Base-by-base conservation (phyloP, 257 asterid species). In the Rhazya stricta region DNA sequence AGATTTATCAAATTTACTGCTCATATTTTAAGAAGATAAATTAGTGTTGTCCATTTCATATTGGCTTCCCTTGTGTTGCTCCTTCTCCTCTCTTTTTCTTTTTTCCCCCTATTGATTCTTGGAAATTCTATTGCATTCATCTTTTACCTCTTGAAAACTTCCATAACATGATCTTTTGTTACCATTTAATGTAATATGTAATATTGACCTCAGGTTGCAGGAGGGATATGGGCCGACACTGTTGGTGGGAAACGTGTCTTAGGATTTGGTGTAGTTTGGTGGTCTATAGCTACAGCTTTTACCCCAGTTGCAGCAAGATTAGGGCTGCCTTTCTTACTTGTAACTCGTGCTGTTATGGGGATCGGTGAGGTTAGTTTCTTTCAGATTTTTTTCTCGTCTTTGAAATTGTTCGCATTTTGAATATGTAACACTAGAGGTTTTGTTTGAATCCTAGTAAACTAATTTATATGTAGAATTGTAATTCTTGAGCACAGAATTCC, bases 181-280 rank as follows among this genome's bases (percentile, higher is more conserved):
- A 61, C 23, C 25, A 42, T 77, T 41, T 57, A 42, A 42, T 77
- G 32, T 57, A 42, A 57, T 41, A 60, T 54, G 43, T 76, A 77
- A 61, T 46, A 56, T 78, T 82, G 75, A 60, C 67, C 63, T 75
- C 90, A 93, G 97, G 82, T 93, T 76, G 98, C 96, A 73, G 98
- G 97, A 79, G 98, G 98, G 48, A 91, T 93, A 69, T 93, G 97
- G 98, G 98, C 98, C 21, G 97, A 93, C 82, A 93, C 94, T 13
- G 88, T 91, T 73, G 98, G 98, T 75, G 98, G 98, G 53, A 93
- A 93, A 84, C 78, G 81, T 81, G 98, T 93, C 65, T 79, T 93
- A 23, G 98, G 95, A 73, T 89, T 91, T 72, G 98, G 89, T 77
- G 98, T 93, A n/a, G 88, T 89, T 75, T 93, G 98, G 98, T 93